Conservation (phyloP, 2,329 filamentous ascomycete genomes). For the Colletotrichum eremochloae region DNA sequence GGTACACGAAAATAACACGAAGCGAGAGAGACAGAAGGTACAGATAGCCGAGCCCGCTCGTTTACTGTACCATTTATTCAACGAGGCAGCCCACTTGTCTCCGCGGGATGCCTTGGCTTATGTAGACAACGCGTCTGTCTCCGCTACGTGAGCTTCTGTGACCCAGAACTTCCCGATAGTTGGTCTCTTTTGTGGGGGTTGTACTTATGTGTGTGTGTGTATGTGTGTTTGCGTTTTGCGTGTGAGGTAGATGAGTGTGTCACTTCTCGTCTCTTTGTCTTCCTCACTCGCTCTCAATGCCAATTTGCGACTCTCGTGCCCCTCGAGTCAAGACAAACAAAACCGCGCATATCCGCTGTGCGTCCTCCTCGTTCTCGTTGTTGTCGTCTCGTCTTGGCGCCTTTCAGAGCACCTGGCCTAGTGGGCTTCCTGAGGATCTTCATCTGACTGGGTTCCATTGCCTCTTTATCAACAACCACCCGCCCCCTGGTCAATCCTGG, state of each 20-base stretch:
- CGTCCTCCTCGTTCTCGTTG: constrained; percentile 8
- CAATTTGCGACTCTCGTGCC: no score
- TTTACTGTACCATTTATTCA: neutral
- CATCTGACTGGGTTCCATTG: neutral
- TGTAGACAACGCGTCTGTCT: constrained; percentile 6
- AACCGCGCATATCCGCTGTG: neutral
- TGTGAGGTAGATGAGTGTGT: neutral
- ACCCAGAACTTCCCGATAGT: neutral
- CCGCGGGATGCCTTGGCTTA: neutral
- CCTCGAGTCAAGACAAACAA: neutral
- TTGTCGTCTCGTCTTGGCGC: constrained; percentile 24
- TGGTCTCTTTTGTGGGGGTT: neutral
- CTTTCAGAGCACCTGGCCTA: neutral
- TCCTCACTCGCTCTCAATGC: neutral
- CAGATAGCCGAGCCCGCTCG: neutral
- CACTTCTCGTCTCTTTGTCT: neutral
- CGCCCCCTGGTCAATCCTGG: constrained; percentile 1
- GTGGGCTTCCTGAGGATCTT: constrained; percentile 15
- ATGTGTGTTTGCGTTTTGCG: neutral
- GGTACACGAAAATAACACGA: constrained; percentile 3
- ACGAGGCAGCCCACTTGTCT: neutral
- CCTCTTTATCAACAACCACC: constrained; percentile 8
- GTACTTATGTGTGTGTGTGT: neutral
- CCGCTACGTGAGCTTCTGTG: constrained; percentile 1
- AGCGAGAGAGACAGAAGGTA: neutral